Base-by-base conservation (phyloP, 2,329 filamentous ascomycete genomes). In the Colletotrichum lini region DNA sequence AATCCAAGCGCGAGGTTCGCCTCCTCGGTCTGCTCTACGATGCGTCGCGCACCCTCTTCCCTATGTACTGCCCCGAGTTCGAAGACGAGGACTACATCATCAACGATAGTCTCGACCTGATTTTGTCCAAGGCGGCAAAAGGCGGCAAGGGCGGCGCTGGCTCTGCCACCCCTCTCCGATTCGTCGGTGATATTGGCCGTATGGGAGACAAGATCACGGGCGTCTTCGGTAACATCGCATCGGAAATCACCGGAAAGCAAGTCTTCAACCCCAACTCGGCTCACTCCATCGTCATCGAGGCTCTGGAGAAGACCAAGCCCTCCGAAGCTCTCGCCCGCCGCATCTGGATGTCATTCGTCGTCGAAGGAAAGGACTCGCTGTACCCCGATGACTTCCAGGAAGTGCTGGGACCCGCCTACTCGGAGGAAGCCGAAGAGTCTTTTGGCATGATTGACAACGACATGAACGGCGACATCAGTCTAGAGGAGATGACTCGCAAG, bases 321-420 rank as follows among this genome's bases (percentile, higher is more conserved):
- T 94, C 95, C 0, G 95, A 98, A 80, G 96, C 96, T n/a, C 85
- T 98, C 69, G 95, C 94, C n/a, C 92, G 91, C 75, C 93, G 96
- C 77, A 92, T 98, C 73, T 98, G 96, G 96, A 97, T 98, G 94
- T 98, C 95, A 0, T 97, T 98, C 79, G 96, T 98, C 1, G 90
- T 96, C 4, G 96, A 98, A 81, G 95, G 94, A 76, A 91, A 91
- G 70, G 94, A 98, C 50, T 86, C 92, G 0, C 86, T 99, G 10
- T 94, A 89, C 75, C 82, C 89, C 10, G 94, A 98, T 5, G 96
- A 99, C 79, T 88, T 99, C 47, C 80, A 91, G 40, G 96, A 98
- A 79, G 96, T 98, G 12, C 91, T 99, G 70, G 96, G 96, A 2
- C 84, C 89, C 0, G 89, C 89, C 7, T 91, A 93, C 76, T 90